Base-by-base conservation (phyloP, 768 basidiomycete species). In the Naematelia aurantialba region DNA sequence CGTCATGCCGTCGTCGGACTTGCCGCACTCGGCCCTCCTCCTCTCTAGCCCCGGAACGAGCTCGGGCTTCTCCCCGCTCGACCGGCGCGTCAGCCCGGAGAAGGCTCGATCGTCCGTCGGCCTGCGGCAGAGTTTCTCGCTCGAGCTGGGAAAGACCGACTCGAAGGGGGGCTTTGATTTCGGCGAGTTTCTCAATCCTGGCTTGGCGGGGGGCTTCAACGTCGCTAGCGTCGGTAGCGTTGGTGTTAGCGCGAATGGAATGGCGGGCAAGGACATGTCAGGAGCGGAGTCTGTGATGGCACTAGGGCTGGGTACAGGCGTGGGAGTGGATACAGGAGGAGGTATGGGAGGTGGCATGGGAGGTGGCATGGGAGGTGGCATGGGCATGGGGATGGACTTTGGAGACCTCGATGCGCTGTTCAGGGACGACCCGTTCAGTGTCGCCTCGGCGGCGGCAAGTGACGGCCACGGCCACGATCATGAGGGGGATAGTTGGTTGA, bases 11-110 rank as follows among this genome's bases (percentile, higher is more conserved):
- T 52, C 17, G 26, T 31, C 44, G 29, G 58, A 61, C 26, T 49
- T 68, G 3, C 62, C 64, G 19, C 68, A 70, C 45, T 68, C 69
- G 11, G 66, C 66, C 13, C 52, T 71, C 17, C 54, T 67, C 19
- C 44, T 63, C 22, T 62, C 60, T 2, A 66, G 65, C 58, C 68
- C 68, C 10, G 65, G 59, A 42, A 55, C 58, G 13, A 52, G 48
- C 4, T 47, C 46, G 21, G 24, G 24, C 21, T 19, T 47, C n/a
- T 47, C 46, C 8, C 34, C 34, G 17, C 34, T 39, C 17, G 34
- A 39, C 17, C 8, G 34, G 17, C 34, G 34, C 17, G 17, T 39
- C 34, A 39, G 34, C 17, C 34, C 34, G 17, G 34, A 39, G 34
- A 39, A 39, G 17, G 8, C 34, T 17, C 8, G 17, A 39, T 39